These are phyloP conservation scores for Microdochium trichocladiopsis DNA, from an alignment of 2,329 filamentous ascomycete genomes.

Conservation along the genomic window DNA sequence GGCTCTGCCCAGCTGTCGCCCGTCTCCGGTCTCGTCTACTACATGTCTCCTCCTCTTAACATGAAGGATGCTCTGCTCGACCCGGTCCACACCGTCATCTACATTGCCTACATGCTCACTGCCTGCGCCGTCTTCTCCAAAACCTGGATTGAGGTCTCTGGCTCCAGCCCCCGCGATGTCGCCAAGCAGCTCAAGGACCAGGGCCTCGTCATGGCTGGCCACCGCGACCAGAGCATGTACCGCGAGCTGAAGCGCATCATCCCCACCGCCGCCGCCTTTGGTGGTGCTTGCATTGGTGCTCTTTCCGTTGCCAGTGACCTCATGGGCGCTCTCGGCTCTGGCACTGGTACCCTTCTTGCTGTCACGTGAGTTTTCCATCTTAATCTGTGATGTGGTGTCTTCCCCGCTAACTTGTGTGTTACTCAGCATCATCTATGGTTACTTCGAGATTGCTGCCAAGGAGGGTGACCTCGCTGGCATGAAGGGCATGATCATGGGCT, in stretches of 20 bases:
- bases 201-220: conserved; percentile 97
- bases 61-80: conserved; percentile 95
- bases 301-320: conserved; percentile 94
- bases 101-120: conserved; percentile 95
- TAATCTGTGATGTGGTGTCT: too few relatives aligned
- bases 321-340: conserved; percentile 89
- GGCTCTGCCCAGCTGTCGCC: conserved; percentile 94
- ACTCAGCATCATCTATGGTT: conserved; percentile 99
- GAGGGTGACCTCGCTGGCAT: conserved; percentile 88
- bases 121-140: conserved; percentile 99
- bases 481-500: conserved; percentile 68
- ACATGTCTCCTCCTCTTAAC: conserved; percentile 98
- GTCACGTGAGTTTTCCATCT: conserved; percentile 73
- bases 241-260: conserved; percentile 99
- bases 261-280: conserved; percentile 94
- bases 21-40: conserved; percentile 91
- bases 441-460: conserved; percentile 98
- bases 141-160: conserved; percentile 99
- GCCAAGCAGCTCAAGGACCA: conserved; percentile 99
- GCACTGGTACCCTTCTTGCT: conserved; percentile 95
- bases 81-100: conserved; percentile 91
- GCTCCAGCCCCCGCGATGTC: conserved; percentile 93
- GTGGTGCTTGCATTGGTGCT: conserved; percentile 97
- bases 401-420: too few relatives aligned
- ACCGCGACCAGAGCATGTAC: conserved; percentile 99